These are phyloP conservation scores for Amphibolis antarctica DNA, from an alignment of 106 monocot genomes.

Conservation along the genomic window DNA sequence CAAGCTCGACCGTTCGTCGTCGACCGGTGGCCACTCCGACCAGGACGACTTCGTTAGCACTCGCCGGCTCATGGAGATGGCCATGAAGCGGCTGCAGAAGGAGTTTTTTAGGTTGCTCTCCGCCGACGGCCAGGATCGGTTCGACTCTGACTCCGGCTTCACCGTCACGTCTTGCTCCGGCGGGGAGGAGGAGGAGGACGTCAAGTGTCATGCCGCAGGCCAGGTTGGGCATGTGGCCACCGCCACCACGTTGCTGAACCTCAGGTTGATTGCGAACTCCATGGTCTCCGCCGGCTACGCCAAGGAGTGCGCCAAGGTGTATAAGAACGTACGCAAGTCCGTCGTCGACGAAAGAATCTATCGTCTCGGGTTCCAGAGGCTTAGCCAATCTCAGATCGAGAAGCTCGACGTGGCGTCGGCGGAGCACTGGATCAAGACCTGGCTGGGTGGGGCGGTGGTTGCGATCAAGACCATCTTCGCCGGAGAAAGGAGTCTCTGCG, in stretches of 20 bases:
- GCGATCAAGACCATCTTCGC: slow-evolving; percentile 35
- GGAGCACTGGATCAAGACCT: slow-evolving; percentile 29
- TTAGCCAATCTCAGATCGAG: slow-evolving; percentile 18
- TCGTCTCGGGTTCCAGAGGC: slow-evolving; percentile 33
- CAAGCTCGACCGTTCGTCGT: no score
- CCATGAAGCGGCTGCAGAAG: slow-evolving; percentile 41
- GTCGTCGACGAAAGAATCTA: slow-evolving; percentile 35
- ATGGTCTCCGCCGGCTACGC: slow-evolving; percentile 54
- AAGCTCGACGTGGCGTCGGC: slow-evolving; percentile 38
- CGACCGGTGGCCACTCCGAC: neutral
- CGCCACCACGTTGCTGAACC: slow-evolving; percentile 11
- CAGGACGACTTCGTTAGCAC: slow-evolving; percentile 14
- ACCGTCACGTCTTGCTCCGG: neutral
- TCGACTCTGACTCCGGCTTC: slow-evolving; percentile 26
- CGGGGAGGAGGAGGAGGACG: slow-evolving; percentile 13
- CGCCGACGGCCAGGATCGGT: slow-evolving; percentile 26
- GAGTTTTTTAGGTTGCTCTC: slow-evolving; percentile 43
- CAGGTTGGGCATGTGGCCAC: slow-evolving; percentile 10
- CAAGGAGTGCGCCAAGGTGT: slow-evolving; percentile 44
- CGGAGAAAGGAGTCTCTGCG: slow-evolving; percentile 38
- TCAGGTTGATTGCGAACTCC: slow-evolving; percentile 27
- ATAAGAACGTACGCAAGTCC: slow-evolving; percentile 31
- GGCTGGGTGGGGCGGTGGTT: slow-evolving; percentile 21
- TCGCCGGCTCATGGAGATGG: slow-evolving; percentile 32
- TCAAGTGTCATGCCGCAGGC: neutral